These are phyloP conservation scores for Corylus americana DNA, from an alignment of 306 rosid genomes.

Conservation along the genomic window DNA sequence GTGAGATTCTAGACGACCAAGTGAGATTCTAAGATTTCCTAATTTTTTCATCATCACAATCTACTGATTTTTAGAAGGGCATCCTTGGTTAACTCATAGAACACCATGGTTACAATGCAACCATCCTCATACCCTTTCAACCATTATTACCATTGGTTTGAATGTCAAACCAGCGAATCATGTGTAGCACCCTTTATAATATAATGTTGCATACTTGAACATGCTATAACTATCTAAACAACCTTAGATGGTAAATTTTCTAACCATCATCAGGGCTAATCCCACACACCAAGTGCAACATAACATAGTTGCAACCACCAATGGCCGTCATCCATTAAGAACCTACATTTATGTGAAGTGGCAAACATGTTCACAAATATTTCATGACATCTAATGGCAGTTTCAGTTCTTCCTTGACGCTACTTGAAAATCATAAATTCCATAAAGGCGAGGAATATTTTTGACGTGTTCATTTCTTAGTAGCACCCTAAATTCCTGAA, in stretches of 20 bases:
- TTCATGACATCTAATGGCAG: not conserved
- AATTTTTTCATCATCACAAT: not conserved
- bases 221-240: not conserved
- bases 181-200: not conserved
- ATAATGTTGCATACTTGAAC: not conserved
- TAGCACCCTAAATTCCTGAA: not conserved
- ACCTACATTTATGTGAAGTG: not conserved
- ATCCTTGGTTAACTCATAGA: not conserved
- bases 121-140: not conserved
- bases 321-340: not conserved
- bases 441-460: not conserved
- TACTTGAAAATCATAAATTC: not conserved
- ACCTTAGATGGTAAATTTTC: not conserved
- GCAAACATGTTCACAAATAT: not conserved
- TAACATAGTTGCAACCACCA: not conserved
- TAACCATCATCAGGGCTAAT: not conserved
- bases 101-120: not conserved
- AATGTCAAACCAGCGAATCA: not conserved
- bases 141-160: not conserved
- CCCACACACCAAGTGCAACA: not conserved
- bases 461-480: not conserved
- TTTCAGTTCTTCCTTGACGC: not conserved
- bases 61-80: not conserved
- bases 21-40: not conserved
- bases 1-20: not conserved